Percentiles rank a stretch among this genome's conserved stretches.
Conservation (phyloP, 805 yeast genomes). For the Brettanomyces bruxellensis region DNA sequence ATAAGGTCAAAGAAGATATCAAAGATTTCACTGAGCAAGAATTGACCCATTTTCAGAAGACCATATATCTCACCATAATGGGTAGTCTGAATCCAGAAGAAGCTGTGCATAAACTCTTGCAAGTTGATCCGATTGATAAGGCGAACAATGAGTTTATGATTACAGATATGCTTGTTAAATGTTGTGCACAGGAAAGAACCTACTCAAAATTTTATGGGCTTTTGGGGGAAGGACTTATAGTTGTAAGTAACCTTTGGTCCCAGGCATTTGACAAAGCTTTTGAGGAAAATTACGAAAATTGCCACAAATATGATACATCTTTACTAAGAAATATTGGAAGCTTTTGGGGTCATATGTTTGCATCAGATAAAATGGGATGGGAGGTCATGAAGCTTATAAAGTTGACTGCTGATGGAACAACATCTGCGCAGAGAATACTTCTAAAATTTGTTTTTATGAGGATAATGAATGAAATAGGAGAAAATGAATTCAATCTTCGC, state of each 20-base stretch:
- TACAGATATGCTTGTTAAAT: constrained; percentile 65
- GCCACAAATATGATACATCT: constrained; percentile 63
- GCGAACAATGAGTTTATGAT: constrained; percentile 40
- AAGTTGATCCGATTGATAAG: constrained; percentile 32
- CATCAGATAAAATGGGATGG: constrained; percentile 62
- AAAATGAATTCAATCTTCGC: constrained; percentile 37
- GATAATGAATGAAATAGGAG: constrained; percentile 68
- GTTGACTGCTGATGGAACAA: constrained; percentile 64
- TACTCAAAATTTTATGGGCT: constrained; percentile 81
- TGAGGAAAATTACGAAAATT: constrained; percentile 40
- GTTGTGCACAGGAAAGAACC: constrained; percentile 79
- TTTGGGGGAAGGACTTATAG: constrained; percentile 57
- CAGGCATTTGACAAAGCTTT: constrained; percentile 45
- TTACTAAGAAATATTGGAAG: constrained; percentile 72
- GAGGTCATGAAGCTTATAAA: constrained; percentile 44
- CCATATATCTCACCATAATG: constrained; percentile 74
- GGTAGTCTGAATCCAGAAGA: constrained; percentile 89
- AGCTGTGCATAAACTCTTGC: constrained; percentile 77
- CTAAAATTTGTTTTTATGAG: constrained; percentile 75
- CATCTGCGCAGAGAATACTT: constrained; percentile 74
- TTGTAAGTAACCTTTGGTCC: constrained; percentile 48
- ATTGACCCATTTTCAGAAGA: constrained; percentile 57
- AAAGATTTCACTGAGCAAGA: constrained; percentile 65
- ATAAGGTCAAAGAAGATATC: constrained; percentile 24
- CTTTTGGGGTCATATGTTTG: constrained; percentile 78